Evolutionary conservation across 129 eudicot species (phyloP), one percentile per base, ranked within the genome.

Genomic region (Tagetes patula): DNA sequence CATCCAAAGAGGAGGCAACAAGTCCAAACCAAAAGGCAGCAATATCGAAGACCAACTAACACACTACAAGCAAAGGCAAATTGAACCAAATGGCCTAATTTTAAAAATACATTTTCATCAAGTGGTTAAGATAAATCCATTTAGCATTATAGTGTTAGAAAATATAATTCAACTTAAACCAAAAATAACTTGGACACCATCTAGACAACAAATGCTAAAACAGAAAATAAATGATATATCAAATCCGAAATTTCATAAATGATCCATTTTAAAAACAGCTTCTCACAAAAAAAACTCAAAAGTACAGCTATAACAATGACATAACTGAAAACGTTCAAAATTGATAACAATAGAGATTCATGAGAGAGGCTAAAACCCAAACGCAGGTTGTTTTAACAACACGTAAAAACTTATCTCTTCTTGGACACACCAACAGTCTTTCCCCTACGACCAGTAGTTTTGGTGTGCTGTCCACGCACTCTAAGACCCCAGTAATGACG

Each of bases 401-500:
- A 46, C 8, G 30, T 2, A 41, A 7, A 8, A 20, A 33, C 62
- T 77, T 85, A 87, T 84, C 92, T 70, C 92, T 87, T 87, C 85
- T 87, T 87, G 7, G 92, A 87, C 73, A 87, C 92, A 80, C 92
- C 92, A 45, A 87, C 89, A 30, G 92, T 87, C 79, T 87, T 87
- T 40, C 92, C 84, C 71, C 80, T 80, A 34, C 84, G 84, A 5
- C 84, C 84, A 7, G 80, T 80, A 46, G 84, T 80, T 48, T 80
- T 80, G 38, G 84, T 80, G 80, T 80, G 84, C 75, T 80, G 80
- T n/a, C 84, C 84, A 67, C 80, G 84, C 41, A 80, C 84, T 40
- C 84, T 55, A 6, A 80, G 67, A 61, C 80, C 80, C 84, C 84
- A 80, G 68, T 80, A 80, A 42, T 80, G 84, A 69, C 84, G 84